phyloP scores from a whole-genome alignment of 805 yeast genomes.

The Ogataea chonburiensis region DNA sequence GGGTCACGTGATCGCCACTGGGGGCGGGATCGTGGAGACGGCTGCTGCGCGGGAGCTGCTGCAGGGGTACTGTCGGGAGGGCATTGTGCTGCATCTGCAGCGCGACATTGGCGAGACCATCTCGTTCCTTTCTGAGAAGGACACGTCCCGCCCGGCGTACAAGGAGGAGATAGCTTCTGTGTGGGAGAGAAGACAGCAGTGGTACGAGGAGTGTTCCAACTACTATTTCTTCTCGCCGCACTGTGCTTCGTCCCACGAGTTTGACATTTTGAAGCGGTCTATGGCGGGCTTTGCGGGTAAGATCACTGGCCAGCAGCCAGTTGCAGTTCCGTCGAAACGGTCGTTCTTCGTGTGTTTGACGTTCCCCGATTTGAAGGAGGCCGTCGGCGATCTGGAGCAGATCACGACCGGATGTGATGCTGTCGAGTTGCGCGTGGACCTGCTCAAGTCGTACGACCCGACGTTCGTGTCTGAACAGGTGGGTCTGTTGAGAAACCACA shows the following conservation, averaged over 20 bases:
- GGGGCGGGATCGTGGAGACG: slow-evolving; percentile 93
- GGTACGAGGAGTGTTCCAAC: slow-evolving; percentile 81
- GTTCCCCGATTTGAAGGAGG: slow-evolving; percentile 52
- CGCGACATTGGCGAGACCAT: slow-evolving; percentile 82
- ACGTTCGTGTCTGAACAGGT: slow-evolving; percentile 72
- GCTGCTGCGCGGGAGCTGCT: slow-evolving; percentile 63
- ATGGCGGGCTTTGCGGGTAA: slow-evolving; percentile 57
- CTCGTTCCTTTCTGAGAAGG: slow-evolving; percentile 63
- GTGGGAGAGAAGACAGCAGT: slow-evolving; percentile 76
- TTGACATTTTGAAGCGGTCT: slow-evolving; percentile 53
- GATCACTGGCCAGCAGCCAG: slow-evolving; percentile 54
- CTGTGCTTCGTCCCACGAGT: slow-evolving; percentile 55
- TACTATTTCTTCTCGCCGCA: slow-evolving; percentile 74
- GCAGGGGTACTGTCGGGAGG: slow-evolving; percentile 51
- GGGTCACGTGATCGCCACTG: slow-evolving; percentile 81
- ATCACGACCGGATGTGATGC: slow-evolving; percentile 73
- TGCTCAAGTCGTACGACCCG: slow-evolving; percentile 48
- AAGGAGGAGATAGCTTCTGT: slow-evolving; percentile 76
- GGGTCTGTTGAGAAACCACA: slow-evolving; percentile 61
- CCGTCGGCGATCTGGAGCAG: slow-evolving; percentile 46
- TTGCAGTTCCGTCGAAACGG: slow-evolving; percentile 43
- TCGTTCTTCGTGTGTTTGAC: slow-evolving; percentile 76
- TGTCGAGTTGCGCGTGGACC: slow-evolving; percentile 80
- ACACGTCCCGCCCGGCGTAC: slow-evolving; percentile 86
- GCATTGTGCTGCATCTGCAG: slow-evolving; percentile 87